Conservation (phyloP, 176 grass and related monocot species). For the Bolboschoenus planiculmis region DNA sequence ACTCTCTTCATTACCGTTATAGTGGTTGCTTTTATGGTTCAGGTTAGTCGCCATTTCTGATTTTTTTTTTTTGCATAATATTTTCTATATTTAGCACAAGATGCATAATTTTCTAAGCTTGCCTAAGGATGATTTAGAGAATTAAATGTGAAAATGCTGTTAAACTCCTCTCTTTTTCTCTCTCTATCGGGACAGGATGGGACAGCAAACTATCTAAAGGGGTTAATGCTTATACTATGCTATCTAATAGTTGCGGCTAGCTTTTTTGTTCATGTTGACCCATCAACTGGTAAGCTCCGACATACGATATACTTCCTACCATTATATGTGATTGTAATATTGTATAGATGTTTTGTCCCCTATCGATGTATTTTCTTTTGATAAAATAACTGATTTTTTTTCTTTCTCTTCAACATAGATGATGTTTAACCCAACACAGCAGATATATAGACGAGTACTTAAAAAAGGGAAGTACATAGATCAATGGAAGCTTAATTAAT, state of each 20-base stretch:
- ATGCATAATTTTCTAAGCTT: background rate
- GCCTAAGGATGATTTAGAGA: background rate
- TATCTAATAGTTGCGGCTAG: constrained; percentile 86
- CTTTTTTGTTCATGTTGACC: constrained; percentile 83
- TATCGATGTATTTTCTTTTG: background rate
- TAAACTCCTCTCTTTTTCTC: background rate
- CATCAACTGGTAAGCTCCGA: constrained; percentile 40
- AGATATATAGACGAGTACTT: background rate
- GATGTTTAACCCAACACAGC: constrained; percentile 9
- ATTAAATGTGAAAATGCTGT: constrained; percentile 12
- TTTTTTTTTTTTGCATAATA: background rate
- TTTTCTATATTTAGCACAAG: background rate
- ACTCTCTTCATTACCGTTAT: constrained; percentile 91
- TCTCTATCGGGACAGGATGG: constrained; percentile 41
- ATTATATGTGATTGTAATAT: background rate
- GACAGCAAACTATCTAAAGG: constrained; percentile 68
- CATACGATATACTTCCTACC: background rate
- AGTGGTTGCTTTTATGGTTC: constrained; percentile 93
- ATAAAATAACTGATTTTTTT: background rate
- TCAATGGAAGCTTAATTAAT: background rate
- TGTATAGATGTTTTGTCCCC: background rate
- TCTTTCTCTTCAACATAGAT: background rate
- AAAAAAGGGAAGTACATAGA: background rate
- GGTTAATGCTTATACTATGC: constrained; percentile 73
- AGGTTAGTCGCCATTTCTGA: constrained; percentile 40